A percentile compares a stretch with the other conserved stretches of the same genome.
Conservation (phyloP, 164 flowering plant species). For the Aristolochia californica region DNA sequence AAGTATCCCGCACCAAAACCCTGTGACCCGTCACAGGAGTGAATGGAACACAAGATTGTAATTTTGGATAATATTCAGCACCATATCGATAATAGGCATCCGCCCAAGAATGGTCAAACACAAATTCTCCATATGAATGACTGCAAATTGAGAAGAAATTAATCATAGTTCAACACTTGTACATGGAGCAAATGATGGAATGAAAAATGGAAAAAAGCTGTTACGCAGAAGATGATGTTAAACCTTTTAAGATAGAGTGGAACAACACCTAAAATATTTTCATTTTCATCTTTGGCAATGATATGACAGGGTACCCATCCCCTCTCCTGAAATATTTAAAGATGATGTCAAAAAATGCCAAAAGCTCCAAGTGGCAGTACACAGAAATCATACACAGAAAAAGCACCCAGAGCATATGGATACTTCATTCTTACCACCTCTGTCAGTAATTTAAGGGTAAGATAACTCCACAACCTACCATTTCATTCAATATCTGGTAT, state of each 20-base stretch:
- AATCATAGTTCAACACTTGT: constrained; percentile 11
- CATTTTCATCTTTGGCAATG: constrained; percentile 61
- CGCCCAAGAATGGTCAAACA: constrained; percentile 96
- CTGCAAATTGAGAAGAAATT: constrained; percentile 37
- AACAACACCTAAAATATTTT: constrained; percentile 69
- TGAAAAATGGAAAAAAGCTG: neutral
- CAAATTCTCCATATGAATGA: constrained; percentile 95
- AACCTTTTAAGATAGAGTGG: constrained; percentile 98
- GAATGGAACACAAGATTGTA: constrained; percentile 89
- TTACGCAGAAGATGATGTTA: constrained; percentile 9
- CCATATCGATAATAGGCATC: constrained; percentile 84
- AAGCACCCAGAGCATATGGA: too few species aligned
- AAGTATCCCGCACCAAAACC: constrained; percentile 55
- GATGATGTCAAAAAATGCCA: constrained; percentile 1
- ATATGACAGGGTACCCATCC: constrained; percentile 87
- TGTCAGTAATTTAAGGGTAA: too few species aligned
- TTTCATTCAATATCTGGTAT: too few species aligned
- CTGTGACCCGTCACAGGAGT: constrained; percentile 94
- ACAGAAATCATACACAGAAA: neutral
- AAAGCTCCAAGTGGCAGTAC: neutral
- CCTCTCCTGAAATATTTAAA: constrained; percentile 55
- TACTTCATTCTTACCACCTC: too few species aligned
- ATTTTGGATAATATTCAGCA: constrained; percentile 72
- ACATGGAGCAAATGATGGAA: constrained; percentile 1
- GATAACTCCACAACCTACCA: too few species aligned